These are phyloP conservation scores for Claviceps cyperi DNA, from an alignment of 2,329 filamentous ascomycete species.

Conservation along the genomic window DNA sequence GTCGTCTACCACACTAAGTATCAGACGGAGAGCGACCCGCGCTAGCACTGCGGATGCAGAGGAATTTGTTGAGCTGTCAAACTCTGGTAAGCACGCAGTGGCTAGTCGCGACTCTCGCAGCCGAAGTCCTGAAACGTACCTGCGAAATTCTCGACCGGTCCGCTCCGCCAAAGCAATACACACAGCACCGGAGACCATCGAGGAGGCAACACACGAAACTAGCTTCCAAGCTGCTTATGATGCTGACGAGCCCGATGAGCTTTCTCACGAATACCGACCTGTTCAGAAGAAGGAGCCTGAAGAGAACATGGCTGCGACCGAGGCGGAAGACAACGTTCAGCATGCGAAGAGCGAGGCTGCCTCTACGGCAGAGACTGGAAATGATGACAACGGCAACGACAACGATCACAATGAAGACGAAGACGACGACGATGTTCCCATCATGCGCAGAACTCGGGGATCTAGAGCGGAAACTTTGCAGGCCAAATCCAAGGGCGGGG, in stretches of 20 bases:
- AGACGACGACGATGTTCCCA: slow-evolving; percentile 34
- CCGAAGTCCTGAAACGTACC: slow-evolving; percentile 38
- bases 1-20: slow-evolving; percentile 10
- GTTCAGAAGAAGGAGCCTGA: slow-evolving; percentile 15
- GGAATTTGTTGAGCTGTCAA: slow-evolving; percentile 42
- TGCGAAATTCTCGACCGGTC: slow-evolving; percentile 28
- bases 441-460: slow-evolving; percentile 31
- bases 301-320: slow-evolving; percentile 15
- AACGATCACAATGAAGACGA: slow-evolving; percentile 27
- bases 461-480: slow-evolving; percentile 18
- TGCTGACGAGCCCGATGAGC: slow-evolving; percentile 23
- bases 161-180: slow-evolving; percentile 37
- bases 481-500: slow-evolving; percentile 16
- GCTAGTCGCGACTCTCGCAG: slow-evolving; percentile 36
- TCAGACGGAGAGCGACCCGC: slow-evolving; percentile 34
- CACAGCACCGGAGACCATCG: slow-evolving; percentile 31
- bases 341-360: slow-evolving; percentile 15
- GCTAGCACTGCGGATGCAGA: slow-evolving; percentile 41
- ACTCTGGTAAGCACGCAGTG: slow-evolving; percentile 43
- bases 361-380: slow-evolving; percentile 6
- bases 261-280: slow-evolving; percentile 18
- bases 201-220: slow-evolving; percentile 41
- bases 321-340: slow-evolving; percentile 11
- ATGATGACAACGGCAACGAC: slow-evolving; percentile 29
- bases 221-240: slow-evolving; percentile 20